Base-by-base conservation (phyloP, 2,329 filamentous ascomycete genomes). In the Sarocladium strictum region DNA sequence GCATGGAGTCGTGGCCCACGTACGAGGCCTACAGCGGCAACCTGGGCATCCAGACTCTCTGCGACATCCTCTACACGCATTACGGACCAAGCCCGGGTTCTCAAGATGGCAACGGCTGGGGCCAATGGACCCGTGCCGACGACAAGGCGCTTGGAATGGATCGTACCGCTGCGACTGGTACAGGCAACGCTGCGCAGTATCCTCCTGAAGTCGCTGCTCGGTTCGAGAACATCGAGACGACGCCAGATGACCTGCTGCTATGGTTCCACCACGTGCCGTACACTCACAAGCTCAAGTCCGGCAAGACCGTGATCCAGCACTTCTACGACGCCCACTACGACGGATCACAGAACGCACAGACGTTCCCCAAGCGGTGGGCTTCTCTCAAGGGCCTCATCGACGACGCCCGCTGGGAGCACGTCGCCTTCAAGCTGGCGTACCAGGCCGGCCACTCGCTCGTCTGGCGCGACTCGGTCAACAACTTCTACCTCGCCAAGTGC, bases 201-300 rank as follows among this genome's bases (percentile, higher is more conserved):
- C 83, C 85, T 0, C 59, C 75, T 0, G 79, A 85, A 56, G 66
- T 89, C 0, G 80, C 81, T 0, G 65, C 70, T 2, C 65, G 71
- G 60, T 89, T 78, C 63, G 85, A 89, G 59, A 68, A 77, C 38
- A 70, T 83, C 17, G 75, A 78, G 14, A 84, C 80, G 0, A 89
- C 85, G 0, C 85, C 85, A 0, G 85, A 89, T 57, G 73, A 88
- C 21, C 71, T 89, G 1, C 67, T 89, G 2, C 71, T 89, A 2
- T 90, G 86, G 86, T 89, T 89, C 69, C 86, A 89, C 65, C 86
- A 90, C 62, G 83, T 89, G 0, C 77, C 78, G 2, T 90, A 87
- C 63, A 86, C 81, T 0, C 79, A 86, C 37, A 67, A 65, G 7
- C 75, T 89, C 2, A 74, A 82, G 10, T 81, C 78, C 0, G 83